Evolutionary conservation across 1,284 basidiomycete species (phyloP), one percentile per base, ranked within the genome.

Genomic region (Leccinum fallax): DNA sequence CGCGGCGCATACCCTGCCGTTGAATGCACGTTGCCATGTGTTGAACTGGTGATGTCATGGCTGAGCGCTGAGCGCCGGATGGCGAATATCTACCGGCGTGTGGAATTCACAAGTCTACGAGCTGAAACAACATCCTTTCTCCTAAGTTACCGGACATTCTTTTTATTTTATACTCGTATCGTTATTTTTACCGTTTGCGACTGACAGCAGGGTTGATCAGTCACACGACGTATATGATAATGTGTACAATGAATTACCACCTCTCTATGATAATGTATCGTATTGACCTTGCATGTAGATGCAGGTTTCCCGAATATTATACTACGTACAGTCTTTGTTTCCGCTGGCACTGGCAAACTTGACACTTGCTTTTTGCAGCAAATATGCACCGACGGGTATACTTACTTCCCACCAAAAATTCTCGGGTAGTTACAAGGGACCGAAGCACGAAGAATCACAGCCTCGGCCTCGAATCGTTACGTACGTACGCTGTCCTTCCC

Each of bases 1-100:
- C 24, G 60, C 53, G 1, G 63, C 55, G n/a, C 63, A 64, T 34
- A 62, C 55, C 3, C 48, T 64, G 19, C 63, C 63, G 0, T 24
- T 64, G 36, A 64, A 65, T 8, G 63, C 59, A 13, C 63, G 63
- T 8, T 19, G 53, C 46, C 54, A 32, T 11, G 51, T 55, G 26
- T 40, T 65, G 19, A 55, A 26, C 38, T 64, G 63, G 59, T 62
- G 32, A 51, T 48, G 11, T 21, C 19, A 48, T 48, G 19, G 19
- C 38, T 38, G 38, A 38, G 38, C 16, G 38, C 19, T 38, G 38
- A 38, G 38, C 16, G 38, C 19, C 4, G n/a, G 19, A 48, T 48
- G 46, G 11, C 19, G 46, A 21, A 48, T 48, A 48, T 48, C 10
- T 21, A 21, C 11, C 46, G 46, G 46, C 19, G 46, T 21, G 19